Evolutionary conservation across 2,329 filamentous ascomycete species (phyloP).

Genomic region (Paracorniculantispora psalliotae): DNA sequence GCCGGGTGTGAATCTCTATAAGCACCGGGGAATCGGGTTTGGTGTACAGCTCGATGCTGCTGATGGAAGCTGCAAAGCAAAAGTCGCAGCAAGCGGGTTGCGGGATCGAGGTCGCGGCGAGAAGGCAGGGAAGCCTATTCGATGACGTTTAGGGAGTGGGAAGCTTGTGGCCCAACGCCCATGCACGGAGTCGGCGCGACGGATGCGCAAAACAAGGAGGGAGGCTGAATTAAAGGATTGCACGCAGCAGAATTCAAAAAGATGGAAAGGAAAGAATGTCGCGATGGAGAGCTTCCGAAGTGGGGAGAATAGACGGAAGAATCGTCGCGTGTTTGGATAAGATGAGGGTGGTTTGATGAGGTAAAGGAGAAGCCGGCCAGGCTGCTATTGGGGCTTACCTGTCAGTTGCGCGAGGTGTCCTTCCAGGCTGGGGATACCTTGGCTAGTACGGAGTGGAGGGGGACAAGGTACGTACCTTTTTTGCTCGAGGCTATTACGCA

Average conservation of each 20-base stretch:
- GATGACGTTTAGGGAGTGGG: slow-evolving; percentile 12
- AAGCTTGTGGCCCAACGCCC: slow-evolving; percentile 13
- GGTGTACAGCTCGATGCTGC: not conserved
- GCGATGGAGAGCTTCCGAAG: slow-evolving; percentile 8
- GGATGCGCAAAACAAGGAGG: slow-evolving; percentile 4
- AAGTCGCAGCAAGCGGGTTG: not conserved
- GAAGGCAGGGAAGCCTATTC: not conserved
- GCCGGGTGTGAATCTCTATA: slow-evolving; percentile 21
- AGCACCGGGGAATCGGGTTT: not conserved
- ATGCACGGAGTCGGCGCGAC: slow-evolving; percentile 11
- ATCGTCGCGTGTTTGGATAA: slow-evolving; percentile 14
- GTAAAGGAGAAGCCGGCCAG: slow-evolving; percentile 11
- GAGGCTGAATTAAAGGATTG: not conserved
- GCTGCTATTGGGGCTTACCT: slow-evolving; percentile 12
- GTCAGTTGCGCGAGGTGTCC: slow-evolving; percentile 12
- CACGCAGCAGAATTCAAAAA: not conserved
- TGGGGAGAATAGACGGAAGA: slow-evolving; percentile 12
- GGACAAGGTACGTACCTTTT: slow-evolving; percentile 2
- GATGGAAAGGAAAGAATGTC: slow-evolving; percentile 1
- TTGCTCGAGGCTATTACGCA: not conserved
- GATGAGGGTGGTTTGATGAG: slow-evolving; percentile 12
- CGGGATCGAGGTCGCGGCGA: not conserved
- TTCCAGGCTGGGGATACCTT: not conserved
- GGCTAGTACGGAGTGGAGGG: not conserved
- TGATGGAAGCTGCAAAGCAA: slow-evolving; percentile 6